Percentiles rank a stretch among this genome's conserved stretches.
phyloP scores from a whole-genome alignment of 257 asterid genomes.

The Solanum peruvianum region DNA sequence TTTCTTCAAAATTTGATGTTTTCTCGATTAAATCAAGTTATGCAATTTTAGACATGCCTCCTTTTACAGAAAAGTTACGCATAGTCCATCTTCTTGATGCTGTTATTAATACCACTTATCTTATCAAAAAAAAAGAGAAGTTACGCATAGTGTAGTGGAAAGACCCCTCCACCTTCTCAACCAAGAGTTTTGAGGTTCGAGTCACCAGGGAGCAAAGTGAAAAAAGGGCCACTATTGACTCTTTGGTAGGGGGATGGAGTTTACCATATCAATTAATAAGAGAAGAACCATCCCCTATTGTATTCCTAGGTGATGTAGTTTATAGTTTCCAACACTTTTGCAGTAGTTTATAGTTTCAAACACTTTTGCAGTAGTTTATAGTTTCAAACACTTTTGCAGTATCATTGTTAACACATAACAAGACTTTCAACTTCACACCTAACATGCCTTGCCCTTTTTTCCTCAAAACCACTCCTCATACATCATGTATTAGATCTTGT shows the following conservation, averaged over 20 bases:
- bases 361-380: not conserved
- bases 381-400: not conserved
- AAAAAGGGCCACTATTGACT: not conserved
- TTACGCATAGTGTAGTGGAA: not conserved
- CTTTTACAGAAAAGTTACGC: not conserved
- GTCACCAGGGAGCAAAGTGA: not conserved
- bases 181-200: not conserved
- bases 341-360: not conserved
- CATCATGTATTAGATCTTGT: not conserved
- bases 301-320: not conserved
- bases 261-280: not conserved
- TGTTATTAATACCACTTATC: too few relatives aligned
- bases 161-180: not conserved
- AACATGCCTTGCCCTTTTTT: not conserved
- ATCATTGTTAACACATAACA: not conserved
- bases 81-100: not conserved
- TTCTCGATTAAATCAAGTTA: not conserved
- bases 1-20: conserved; percentile 1
- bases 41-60: not conserved
- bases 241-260: not conserved
- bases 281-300: not conserved
- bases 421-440: not conserved
- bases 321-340: not conserved
- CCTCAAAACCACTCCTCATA: not conserved
- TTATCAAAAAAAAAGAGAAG: too few relatives aligned